Base-by-base conservation (phyloP, 2,329 filamentous ascomycete species). In the Venturia carpophila region DNA sequence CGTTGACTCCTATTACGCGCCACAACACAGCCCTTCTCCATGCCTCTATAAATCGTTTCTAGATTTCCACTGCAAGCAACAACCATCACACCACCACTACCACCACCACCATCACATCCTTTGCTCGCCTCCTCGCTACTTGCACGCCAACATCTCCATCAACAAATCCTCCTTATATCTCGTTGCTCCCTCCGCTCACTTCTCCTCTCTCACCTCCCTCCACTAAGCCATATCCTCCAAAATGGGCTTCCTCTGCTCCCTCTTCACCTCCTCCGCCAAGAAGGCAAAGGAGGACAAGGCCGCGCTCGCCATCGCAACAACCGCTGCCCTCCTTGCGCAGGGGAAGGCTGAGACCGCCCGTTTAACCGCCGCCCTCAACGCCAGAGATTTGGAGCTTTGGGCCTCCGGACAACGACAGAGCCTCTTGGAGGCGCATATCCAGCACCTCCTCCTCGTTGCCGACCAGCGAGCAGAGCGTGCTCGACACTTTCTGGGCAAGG, bases 401-500 rank as follows among this genome's bases (percentile, higher is more conserved):
- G 24, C 24, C 6, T n/a, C 19, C 30, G 52, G 27, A 17, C 52
- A 21, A 15, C 27, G 30, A 17, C 17, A 34, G 15, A 1, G 19
- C 17, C 52, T 27, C 30, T 19, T 58, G 15, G 15, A 21, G 4
- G 52, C 3, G 17, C 15, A 58, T 5, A 9, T 58, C 21, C 5
- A 21, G 7, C 52, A 21, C 30, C 52, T 34, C 52, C 27, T 37
- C 52, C 27, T 34, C 52, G 19, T 58, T 24, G 52, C 52, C 27
- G 52, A 58, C 52, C 37, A 37, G 27, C 52, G 52, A 37, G 52
- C 52, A 58, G 52, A 58, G 52, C 52, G 52, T 58, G 52, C 52
- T 58, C 52, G 52, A 19, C 37, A 34, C 52, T 37, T 30, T 27
- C 52, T 58, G 27, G 52, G 52, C 52, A 58, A 24, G 17, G 19